phyloP scores from a whole-genome alignment of 2,329 filamentous ascomycete species.

The Colletotrichum sp. region DNA sequence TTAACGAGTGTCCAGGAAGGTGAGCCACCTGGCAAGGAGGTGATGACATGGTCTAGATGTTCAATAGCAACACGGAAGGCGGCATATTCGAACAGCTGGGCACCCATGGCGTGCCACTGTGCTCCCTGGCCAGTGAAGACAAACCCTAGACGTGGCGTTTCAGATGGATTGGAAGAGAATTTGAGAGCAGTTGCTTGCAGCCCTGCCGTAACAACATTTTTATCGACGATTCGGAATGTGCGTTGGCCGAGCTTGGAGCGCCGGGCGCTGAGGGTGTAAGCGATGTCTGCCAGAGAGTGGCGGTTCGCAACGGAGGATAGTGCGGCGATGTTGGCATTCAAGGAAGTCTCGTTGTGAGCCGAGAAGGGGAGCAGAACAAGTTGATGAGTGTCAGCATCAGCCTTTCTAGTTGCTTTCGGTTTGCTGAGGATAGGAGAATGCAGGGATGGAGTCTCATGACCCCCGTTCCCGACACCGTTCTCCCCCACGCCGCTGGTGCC shows the following conservation, averaged over 20 bases:
- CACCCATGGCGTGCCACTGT: not conserved
- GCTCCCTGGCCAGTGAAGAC: not conserved
- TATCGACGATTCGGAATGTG: not conserved
- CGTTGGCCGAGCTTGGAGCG: not conserved
- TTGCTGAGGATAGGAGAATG: not conserved
- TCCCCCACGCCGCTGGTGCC: not conserved
- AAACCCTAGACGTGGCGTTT: not conserved
- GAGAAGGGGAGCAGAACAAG: constrained; percentile 27
- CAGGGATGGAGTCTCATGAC: not conserved
- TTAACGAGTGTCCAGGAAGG: not conserved
- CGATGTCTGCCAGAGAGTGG: not conserved
- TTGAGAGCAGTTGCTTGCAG: not conserved
- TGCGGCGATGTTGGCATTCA: constrained; percentile 21
- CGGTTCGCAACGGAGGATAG: not conserved
- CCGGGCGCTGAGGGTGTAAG: not conserved
- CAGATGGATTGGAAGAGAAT: not conserved
- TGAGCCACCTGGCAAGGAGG: not conserved
- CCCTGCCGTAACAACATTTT: not conserved
- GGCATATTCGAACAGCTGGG: not conserved
- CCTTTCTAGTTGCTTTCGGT: not conserved
- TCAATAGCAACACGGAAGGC: not conserved
- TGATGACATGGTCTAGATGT: rapidly evolving
- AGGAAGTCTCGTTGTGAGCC: constrained; percentile 23
- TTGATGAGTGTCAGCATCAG: constrained; percentile 19
- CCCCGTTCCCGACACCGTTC: not conserved